Conservation (phyloP, 2,329 filamentous ascomycete genomes). For the Sarocladiaceae sp. region DNA sequence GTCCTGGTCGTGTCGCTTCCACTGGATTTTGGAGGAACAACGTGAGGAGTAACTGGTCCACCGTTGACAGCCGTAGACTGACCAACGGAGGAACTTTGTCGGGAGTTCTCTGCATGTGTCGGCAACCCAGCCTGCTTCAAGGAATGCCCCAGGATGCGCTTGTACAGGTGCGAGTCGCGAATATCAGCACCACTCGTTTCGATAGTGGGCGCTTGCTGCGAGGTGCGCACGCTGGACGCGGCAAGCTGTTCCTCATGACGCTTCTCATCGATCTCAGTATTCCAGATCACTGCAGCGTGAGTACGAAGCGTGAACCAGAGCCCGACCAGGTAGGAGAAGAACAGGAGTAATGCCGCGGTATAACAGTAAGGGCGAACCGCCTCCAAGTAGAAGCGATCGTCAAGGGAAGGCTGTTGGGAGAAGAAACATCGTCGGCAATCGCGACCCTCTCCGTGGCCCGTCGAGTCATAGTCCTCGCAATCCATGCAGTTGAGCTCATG, state of each 20-base stretch:
- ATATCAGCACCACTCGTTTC: conserved; percentile 60
- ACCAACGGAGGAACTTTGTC: conserved; percentile 30
- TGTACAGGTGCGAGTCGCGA: conserved; percentile 83
- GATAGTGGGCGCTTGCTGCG: conserved; percentile 31
- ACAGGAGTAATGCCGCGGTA: conserved; percentile 76
- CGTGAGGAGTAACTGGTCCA: conserved; percentile 51
- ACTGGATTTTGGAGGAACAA: conserved; percentile 65
- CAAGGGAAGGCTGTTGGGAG: conserved; percentile 74
- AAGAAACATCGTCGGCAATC: conserved; percentile 95
- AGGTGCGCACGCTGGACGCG: conserved; percentile 23
- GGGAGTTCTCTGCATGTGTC: conserved; percentile 41
- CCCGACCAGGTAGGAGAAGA: conserved; percentile 89
- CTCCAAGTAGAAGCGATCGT: conserved; percentile 83
- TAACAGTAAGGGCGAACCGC: conserved; percentile 93
- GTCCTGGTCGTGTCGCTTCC: conserved; percentile 32
- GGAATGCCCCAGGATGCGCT: conserved; percentile 86
- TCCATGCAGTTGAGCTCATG: conserved; percentile 86
- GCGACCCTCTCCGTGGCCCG: conserved; percentile 32
- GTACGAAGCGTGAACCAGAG: conserved; percentile 93
- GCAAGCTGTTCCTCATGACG: conserved; percentile 49
- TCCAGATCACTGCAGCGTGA: conserved; percentile 96
- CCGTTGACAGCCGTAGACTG: conserved; percentile 34
- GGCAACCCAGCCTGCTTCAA: conserved; percentile 73
- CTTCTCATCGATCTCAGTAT: conserved; percentile 74
- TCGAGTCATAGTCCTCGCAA: conserved; percentile 40